Evolutionary conservation across 179 eudicot genomes (phyloP).

Genomic region (Gypsophila paniculata): DNA sequence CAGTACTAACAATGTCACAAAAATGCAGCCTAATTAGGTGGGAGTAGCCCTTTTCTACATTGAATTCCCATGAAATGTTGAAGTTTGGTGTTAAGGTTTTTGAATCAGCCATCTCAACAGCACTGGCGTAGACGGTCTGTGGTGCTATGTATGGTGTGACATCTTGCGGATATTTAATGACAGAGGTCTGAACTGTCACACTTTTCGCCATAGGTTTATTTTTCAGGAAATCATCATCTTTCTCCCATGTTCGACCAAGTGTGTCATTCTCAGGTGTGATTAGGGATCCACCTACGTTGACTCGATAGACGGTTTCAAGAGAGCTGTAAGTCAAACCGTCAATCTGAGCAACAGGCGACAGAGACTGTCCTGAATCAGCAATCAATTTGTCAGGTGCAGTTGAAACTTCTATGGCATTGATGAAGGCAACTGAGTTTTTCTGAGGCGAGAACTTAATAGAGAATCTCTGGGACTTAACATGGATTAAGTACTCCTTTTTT

Average conservation of each 20-base stretch:
- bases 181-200: slow-evolving; percentile 36
- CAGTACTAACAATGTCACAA: slow-evolving; percentile 71
- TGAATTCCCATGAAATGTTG: slow-evolving; percentile 63
- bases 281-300: slow-evolving; percentile 67
- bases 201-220: slow-evolving; percentile 28
- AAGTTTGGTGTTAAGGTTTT: slow-evolving; percentile 43
- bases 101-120: slow-evolving; percentile 50
- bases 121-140: slow-evolving; percentile 46
- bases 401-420: slow-evolving; percentile 84
- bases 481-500: slow-evolving; percentile 57
- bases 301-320: slow-evolving; percentile 48
- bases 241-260: slow-evolving; percentile 64
- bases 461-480: slow-evolving; percentile 45
- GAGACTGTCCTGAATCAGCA: slow-evolving; percentile 38
- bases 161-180: slow-evolving; percentile 38
- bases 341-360: slow-evolving; percentile 40
- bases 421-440: slow-evolving; percentile 51
- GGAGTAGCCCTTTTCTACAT: slow-evolving; percentile 40
- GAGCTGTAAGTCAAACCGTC: slow-evolving; percentile 38
- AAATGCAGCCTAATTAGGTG: slow-evolving; percentile 70
- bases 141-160: slow-evolving; percentile 61
- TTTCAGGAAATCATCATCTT: slow-evolving; percentile 41
- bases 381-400: slow-evolving; percentile 60
- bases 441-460: slow-evolving; percentile 48
- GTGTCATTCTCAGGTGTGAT: slow-evolving; percentile 59